Conservation (phyloP, 352 stramenopile species). For the Saprolegnia diclina region DNA sequence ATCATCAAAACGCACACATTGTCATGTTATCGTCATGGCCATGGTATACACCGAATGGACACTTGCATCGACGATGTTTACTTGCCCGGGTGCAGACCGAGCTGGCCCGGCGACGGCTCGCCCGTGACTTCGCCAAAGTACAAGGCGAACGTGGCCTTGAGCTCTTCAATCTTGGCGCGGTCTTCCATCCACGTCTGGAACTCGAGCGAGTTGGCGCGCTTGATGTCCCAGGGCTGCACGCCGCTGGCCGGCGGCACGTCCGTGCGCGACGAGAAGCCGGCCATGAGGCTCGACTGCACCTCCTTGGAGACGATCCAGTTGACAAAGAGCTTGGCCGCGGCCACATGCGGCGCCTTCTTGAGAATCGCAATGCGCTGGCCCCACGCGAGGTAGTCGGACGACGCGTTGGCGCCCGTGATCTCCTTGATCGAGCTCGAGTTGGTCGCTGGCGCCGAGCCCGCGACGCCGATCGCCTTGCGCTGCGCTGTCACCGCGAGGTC, state of each 20-base stretch:
- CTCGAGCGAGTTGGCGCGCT: slow-evolving; percentile 31
- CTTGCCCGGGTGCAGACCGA: slow-evolving; percentile 34
- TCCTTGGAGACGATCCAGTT: slow-evolving; percentile 47
- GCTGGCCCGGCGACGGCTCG: slow-evolving; percentile 35
- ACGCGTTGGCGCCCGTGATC: too few species aligned
- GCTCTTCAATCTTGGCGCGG: slow-evolving; percentile 38
- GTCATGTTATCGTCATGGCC: too few species aligned
- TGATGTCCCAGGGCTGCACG: slow-evolving; percentile 32
- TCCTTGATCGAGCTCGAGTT: too few species aligned
- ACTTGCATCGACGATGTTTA: too few species aligned
- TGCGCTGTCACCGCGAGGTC: too few species aligned
- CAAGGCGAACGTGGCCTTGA: slow-evolving; percentile 40
- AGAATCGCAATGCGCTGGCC: slow-evolving; percentile 35
- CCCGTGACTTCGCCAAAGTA: slow-evolving; percentile 54
- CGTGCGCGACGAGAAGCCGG: slow-evolving; percentile 32
- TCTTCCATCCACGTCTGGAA: slow-evolving; percentile 51
- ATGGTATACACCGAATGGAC: too few species aligned
- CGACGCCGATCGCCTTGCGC: too few species aligned
- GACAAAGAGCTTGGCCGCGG: slow-evolving; percentile 50
- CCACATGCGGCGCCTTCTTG: slow-evolving; percentile 25
- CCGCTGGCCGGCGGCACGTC: slow-evolving; percentile 34
- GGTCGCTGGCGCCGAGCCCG: too few species aligned
- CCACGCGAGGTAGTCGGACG: slow-evolving; percentile 34
- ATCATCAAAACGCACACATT: too few species aligned
- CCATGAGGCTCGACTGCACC: slow-evolving; percentile 32